Evolutionary conservation across 208 protist genomes (phyloP), one percentile per base, ranked within the genome.

Genomic region (Leishmania major): DNA sequence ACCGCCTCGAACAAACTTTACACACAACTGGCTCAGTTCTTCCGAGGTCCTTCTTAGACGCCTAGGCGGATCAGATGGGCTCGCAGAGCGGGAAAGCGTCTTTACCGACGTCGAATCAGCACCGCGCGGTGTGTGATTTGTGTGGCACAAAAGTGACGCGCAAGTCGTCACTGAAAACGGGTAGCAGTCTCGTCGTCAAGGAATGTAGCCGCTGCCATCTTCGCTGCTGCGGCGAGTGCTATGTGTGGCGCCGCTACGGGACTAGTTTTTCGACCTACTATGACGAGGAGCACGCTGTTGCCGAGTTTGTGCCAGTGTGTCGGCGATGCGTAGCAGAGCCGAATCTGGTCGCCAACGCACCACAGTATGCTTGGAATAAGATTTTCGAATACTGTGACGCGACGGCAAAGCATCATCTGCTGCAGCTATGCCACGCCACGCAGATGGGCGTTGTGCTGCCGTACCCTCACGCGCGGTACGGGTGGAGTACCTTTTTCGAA

Each of bases 401-500:
- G n/a, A 71, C 45, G 2, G 66, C 75, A 37, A 53, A 76, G 57
- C 84, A 90, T 75, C 81, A 83, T 59, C 43, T 87, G 1, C 78
- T 88, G 77, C 82, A 91, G 69, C 70, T 91, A 1, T 93, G 86
- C 70, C 90, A 87, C 81, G 75, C 82, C 2, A 89, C 85, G 10
- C 88, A 90, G 79, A 81, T 90, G 57, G 80, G 87, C 51, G 86
- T 93, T 4, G 64, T 88, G n/a, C 86, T 91, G 15, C 78, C 81
- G 10, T 91, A 83, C 66, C 81, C 82, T 6, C 86, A 88, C 82
- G 81, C 84, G 25, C 81, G 83, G 11, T 86, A 82, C 45, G 86
- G 84, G 0, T 93, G 88, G 88, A 82, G 76, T 45, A 85, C 82
- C 28, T 89, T 90, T 82, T 91, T 93, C 53, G 74, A 85, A 35